Evolutionary conservation across 768 basidiomycete genomes (phyloP), one percentile per base, ranked within the genome.

Genomic region (Podaxis carcinomalis): DNA sequence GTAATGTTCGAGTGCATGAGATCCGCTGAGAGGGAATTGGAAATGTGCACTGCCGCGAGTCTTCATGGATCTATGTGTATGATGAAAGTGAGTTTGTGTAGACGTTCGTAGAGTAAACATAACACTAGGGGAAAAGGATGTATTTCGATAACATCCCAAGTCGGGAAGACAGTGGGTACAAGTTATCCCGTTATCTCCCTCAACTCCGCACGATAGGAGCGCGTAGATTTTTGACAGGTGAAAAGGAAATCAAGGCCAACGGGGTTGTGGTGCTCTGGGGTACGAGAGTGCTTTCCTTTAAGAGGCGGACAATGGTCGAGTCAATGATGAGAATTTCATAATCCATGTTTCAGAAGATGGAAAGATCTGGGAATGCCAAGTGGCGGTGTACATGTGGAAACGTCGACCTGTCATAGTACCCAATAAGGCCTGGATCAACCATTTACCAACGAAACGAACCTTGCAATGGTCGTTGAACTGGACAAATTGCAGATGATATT

Each of bases 261-360:
- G 37, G 35, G 21, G 56, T 23, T 14, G 28, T 6, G 56, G 14
- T 21, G 6, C 32, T 13, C 19, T 37, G 10, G 10, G 7, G 35
- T 2, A 5, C 13, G 35, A 37, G 44, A 37, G 19, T 11, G 36
- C 5, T 50, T 58, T 11, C 36, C 57, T 58, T 58, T 58, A 58
- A 44, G 14, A 58, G 57, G 32, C 46, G 47, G 35, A 58, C 57
- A 58, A 58, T 58, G 57, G 46, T 37, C 23, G 57, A 58, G 47
- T 58, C 57, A 50, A 35, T 47, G 49, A 58, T 58, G 46, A 19
- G 32, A 50, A 28, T 3, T 35, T 23, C 14, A 25, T 49, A 35
- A 11, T 23, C n/a, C 19, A 21, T 35, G 16, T 36, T 11, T 39
- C 11, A 21, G 52, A 54, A 52, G 55, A 32, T 4, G 14, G 40